A percentile compares a stretch with the other conserved stretches of the same genome.
phyloP scores from a whole-genome alignment of 192 early-diverging fungal species.

The Coemansia sp. region DNA sequence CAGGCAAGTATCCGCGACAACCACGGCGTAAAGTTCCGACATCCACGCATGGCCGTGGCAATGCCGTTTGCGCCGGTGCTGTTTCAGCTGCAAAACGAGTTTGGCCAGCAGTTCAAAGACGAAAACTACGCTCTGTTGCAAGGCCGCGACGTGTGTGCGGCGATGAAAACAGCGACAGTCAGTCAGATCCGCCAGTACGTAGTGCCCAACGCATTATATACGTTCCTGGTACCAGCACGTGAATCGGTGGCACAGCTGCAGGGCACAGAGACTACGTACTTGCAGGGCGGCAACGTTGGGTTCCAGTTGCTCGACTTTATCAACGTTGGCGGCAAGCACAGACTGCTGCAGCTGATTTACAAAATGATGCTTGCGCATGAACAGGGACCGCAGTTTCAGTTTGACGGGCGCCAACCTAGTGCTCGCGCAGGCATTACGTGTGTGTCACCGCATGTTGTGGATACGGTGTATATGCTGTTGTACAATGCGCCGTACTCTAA shows the following conservation, averaged over 20 bases:
- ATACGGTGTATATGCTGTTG: slow-evolving; percentile 74
- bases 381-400: slow-evolving; percentile 58
- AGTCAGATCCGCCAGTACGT: slow-evolving; percentile 46
- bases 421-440: slow-evolving; percentile 55
- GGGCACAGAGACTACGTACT: slow-evolving; percentile 47
- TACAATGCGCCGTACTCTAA: slow-evolving; percentile 73
- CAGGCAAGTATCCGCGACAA: slow-evolving; percentile 61
- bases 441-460: slow-evolving; percentile 69
- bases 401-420: slow-evolving; percentile 47
- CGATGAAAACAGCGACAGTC: slow-evolving; percentile 46
- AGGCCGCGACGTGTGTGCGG: slow-evolving; percentile 19
- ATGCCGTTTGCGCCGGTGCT: slow-evolving; percentile 57
- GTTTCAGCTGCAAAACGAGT: slow-evolving; percentile 39
- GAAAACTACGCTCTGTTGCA: slow-evolving; percentile 35
- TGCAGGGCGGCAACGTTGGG: slow-evolving; percentile 62
- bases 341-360: slow-evolving; percentile 64
- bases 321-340: slow-evolving; percentile 65
- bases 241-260: slow-evolving; percentile 38
- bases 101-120: slow-evolving; percentile 40
- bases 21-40: slow-evolving; percentile 67
- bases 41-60: slow-evolving; percentile 62
- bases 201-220: slow-evolving; percentile 48
- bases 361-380: slow-evolving; percentile 72
- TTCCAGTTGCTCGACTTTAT: slow-evolving; percentile 69
- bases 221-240: slow-evolving; percentile 43